Evolutionary conservation across 176 grass and related monocot genomes (phyloP), one percentile per base, ranked within the genome.

Genomic region (Stipa capillata): DNA sequence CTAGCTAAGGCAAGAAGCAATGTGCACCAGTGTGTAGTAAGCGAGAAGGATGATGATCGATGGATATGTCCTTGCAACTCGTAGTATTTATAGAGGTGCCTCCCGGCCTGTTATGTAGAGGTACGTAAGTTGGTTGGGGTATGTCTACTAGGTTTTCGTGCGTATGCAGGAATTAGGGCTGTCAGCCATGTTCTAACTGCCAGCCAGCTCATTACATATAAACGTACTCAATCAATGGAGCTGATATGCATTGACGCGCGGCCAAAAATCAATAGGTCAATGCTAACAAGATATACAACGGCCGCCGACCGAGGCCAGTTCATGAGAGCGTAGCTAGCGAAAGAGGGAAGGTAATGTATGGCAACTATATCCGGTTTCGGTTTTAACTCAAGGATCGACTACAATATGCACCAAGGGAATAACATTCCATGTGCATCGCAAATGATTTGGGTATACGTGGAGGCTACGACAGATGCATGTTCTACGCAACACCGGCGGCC

Each of bases 401-500:
- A 74, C n/a, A 0, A 20, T 34, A 44, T 13, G 18, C 18, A n/a
- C n/a, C n/a, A 36, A 32, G 75, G 76, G 43, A 82, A 63, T 72
- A 72, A 50, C 42, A 39, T 31, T 40, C 69, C 69, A 74, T 82
- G 80, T 74, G 69, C 48, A 0, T 15, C 2, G 80, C 69, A 57
- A 82, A 74, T 74, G 14, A 82, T 82, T 82, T 39, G 41, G 8
- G 55, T 57, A 42, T 50, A 50, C 68, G 79, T 82, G 68, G 48
- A 73, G 4, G 31, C 72, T 73, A 73, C 56, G 33, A 52, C 49
- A 51, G 3, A 62, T 23, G 10, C 68, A 73, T 72, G 53, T 63
- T 82, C 69, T 63, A 43, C 68, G 69, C 15, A 82, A n/a, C 55
- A 36, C 7, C 7, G 52, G n/a, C 48, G 31, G 55, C 54, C 68